phyloP scores from a whole-genome alignment of 192 early-diverging fungal genomes.

The Dissophora ornata region DNA sequence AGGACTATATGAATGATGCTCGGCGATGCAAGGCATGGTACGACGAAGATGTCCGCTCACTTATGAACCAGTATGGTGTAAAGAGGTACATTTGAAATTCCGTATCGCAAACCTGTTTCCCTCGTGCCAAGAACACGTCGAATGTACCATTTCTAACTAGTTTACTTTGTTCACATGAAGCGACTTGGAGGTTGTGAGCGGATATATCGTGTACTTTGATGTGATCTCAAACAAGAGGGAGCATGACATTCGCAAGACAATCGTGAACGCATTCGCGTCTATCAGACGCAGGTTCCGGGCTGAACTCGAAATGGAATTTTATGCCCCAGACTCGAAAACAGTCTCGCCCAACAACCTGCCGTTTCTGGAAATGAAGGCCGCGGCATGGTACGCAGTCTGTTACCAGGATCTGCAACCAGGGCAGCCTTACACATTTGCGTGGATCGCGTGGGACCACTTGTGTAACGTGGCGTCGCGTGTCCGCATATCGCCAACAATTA shows the following conservation, averaged over 20 bases:
- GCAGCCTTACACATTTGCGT: constrained; percentile 42
- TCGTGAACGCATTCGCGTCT: constrained; percentile 45
- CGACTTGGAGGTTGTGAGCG: constrained; percentile 54
- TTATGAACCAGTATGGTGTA: constrained; percentile 78
- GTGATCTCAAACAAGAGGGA: constrained; percentile 60
- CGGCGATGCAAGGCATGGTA: constrained; percentile 54
- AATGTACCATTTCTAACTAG: neutral
- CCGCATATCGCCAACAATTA: neutral
- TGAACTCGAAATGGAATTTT: constrained; percentile 62
- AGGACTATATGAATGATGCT: constrained; percentile 65
- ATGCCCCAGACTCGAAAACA: constrained; percentile 23
- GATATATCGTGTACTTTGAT: constrained; percentile 45
- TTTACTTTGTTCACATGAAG: constrained; percentile 10
- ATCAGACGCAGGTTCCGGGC: constrained; percentile 57
- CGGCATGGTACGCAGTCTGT: constrained; percentile 79
- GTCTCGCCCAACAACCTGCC: constrained; percentile 13
- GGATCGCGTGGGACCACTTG: constrained; percentile 38
- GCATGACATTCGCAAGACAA: constrained; percentile 62
- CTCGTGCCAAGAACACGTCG: no score
- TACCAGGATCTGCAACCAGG: constrained; percentile 58
- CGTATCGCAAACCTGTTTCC: neutral
- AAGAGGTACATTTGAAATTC: constrained; percentile 36
- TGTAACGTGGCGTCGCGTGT: constrained; percentile 28
- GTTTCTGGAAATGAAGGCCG: constrained; percentile 61
- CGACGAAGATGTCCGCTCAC: constrained; percentile 60